phyloP scores from a whole-genome alignment of 2,329 filamentous ascomycete species.

The Penicillium sp. region DNA sequence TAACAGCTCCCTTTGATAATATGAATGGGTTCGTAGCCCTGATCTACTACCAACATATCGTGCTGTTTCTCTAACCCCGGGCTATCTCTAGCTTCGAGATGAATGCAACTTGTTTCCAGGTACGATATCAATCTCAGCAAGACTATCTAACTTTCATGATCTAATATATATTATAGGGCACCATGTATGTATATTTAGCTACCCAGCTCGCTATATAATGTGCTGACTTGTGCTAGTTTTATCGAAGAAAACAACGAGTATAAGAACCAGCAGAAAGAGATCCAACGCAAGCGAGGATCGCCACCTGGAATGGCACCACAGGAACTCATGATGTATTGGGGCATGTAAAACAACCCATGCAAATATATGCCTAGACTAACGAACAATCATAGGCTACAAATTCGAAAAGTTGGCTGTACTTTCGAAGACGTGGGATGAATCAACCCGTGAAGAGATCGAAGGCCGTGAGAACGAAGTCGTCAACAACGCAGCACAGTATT shows the following conservation, averaged over 20 bases:
- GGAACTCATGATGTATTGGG: constrained; percentile 91
- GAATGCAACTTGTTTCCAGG: constrained; percentile 90
- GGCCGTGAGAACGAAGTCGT: constrained; percentile 68
- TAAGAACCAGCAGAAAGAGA: constrained; percentile 62
- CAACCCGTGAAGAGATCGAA: constrained; percentile 75
- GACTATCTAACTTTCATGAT: constrained; percentile 1
- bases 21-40: constrained; percentile 65
- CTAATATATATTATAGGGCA: constrained; percentile 46
- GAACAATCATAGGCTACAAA: constrained; percentile 71
- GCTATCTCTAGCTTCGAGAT: constrained; percentile 73
- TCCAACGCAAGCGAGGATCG: constrained; percentile 54
- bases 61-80: constrained; percentile 6
- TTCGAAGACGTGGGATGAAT: constrained; percentile 70
- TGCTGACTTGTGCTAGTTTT: constrained; percentile 59
- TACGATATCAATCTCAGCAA: constrained; percentile 41
- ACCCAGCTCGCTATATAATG: background rate
- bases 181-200: constrained; percentile 48
- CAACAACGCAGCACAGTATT: constrained; percentile 92
- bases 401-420: constrained; percentile 86
- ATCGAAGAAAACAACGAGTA: constrained; percentile 86
- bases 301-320: constrained; percentile 61
- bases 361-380: background rate
- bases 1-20: constrained; percentile 79
- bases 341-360: constrained; percentile 45
- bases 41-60: background rate